phyloP scores from a whole-genome alignment of 139 green algal genomes.

The Microglena sp. region DNA sequence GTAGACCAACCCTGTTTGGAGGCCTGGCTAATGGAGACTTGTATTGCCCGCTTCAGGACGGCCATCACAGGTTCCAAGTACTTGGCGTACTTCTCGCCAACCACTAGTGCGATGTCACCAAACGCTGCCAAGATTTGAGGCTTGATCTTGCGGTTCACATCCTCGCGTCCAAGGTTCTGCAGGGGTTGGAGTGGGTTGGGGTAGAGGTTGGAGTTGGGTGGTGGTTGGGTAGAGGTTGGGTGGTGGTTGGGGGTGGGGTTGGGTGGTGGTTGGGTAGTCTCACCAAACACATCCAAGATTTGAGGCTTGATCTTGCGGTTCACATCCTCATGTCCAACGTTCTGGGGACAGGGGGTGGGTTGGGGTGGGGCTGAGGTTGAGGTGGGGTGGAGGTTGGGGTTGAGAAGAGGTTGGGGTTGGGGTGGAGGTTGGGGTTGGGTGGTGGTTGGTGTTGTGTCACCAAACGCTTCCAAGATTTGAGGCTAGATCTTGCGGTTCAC shows the following conservation, averaged over 20 bases:
- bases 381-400: too few relatives aligned
- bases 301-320: conserved; percentile 90
- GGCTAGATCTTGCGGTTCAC: conserved; percentile 92
- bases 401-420: too few relatives aligned
- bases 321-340: conserved; percentile 55
- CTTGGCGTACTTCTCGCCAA: conserved; percentile 76
- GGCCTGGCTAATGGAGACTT: background rate
- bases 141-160: conserved; percentile 90
- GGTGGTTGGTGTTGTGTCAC: too few relatives aligned
- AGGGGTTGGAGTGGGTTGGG: too few relatives aligned
- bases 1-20: background rate
- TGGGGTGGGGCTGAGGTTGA: too few relatives aligned
- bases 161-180: conserved; percentile 39
- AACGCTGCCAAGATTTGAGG: conserved; percentile 86
- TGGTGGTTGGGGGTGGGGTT: too few relatives aligned
- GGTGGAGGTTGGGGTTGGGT: too few relatives aligned
- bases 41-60: conserved; percentile 62
- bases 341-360: too few relatives aligned
- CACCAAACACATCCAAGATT: conserved; percentile 86
- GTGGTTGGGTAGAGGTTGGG: too few relatives aligned
- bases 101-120: conserved; percentile 86
- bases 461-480: conserved; percentile 82
- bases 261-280: too few relatives aligned
- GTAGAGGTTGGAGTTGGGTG: too few relatives aligned
- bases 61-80: conserved; percentile 67